phyloP scores from a whole-genome alignment of 78 protist genomes.

The Cavenderia fasciculata region DNA sequence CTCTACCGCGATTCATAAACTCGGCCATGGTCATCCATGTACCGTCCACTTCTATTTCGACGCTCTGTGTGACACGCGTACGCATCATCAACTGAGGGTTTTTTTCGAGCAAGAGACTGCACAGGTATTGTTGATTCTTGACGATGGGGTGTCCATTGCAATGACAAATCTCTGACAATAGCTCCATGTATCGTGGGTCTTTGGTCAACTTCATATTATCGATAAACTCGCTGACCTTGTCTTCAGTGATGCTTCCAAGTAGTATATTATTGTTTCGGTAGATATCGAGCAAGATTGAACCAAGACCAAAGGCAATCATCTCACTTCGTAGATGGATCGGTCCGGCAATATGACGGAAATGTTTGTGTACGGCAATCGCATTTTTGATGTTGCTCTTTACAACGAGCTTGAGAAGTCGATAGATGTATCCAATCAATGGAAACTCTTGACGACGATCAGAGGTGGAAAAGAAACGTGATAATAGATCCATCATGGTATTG shows the following conservation, averaged over 20 bases:
- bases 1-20: conserved; percentile 17
- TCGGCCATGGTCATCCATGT: conserved; percentile 30
- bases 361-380: conserved; percentile 20
- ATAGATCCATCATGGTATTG: conserved; percentile 1
- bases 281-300: conserved; percentile 29
- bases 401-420: conserved; percentile 39
- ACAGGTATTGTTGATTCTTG: conserved; percentile 63
- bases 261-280: conserved; percentile 56
- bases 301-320: conserved; percentile 13
- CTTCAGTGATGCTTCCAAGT: conserved; percentile 40
- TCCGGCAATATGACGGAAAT: conserved; percentile 16
- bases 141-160: conserved; percentile 58
- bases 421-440: conserved; percentile 5
- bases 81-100: conserved; percentile 17
- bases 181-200: conserved; percentile 56
- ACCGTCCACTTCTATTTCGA: conserved; percentile 38
- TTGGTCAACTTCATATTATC: conserved; percentile 12
- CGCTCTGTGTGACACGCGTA: background rate
- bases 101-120: conserved; percentile 29
- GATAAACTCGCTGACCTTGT: conserved; percentile 31
- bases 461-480: conserved; percentile 13
- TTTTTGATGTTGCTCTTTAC: conserved; percentile 44
- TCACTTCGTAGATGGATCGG: conserved; percentile 7
- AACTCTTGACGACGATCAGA: no score
- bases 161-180: conserved; percentile 43